Percentiles rank a stretch among this genome's conserved stretches.
Conservation (phyloP, 2,329 filamentous ascomycete species). For the Penicillium sp. region DNA sequence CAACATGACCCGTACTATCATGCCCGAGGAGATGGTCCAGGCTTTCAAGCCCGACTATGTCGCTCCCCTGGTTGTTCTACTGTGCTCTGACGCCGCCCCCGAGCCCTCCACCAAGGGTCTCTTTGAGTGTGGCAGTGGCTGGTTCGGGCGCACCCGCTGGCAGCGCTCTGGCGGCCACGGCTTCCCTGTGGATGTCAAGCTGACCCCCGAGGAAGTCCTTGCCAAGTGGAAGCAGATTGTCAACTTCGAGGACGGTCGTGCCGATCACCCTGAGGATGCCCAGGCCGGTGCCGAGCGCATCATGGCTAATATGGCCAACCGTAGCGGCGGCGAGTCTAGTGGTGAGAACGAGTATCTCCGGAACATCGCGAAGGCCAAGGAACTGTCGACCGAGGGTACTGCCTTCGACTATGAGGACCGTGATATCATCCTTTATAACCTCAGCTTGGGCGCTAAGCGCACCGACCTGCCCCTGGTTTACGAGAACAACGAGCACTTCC, state of each 20-base stretch:
- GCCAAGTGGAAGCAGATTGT: constrained; percentile 71
- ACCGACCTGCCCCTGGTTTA: constrained; percentile 83
- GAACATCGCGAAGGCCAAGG: constrained; percentile 71
- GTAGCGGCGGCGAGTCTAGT: constrained; percentile 43
- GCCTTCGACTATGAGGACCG: constrained; percentile 78
- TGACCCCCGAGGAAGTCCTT: constrained; percentile 79
- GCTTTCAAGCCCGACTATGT: constrained; percentile 99
- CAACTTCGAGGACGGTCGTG: constrained; percentile 80
- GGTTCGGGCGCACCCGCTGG: constrained; percentile 89
- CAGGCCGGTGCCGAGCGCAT: constrained; percentile 73
- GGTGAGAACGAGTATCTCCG: constrained; percentile 62
- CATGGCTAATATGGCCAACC: constrained; percentile 82
- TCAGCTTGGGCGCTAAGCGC: constrained; percentile 87
- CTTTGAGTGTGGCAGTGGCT: constrained; percentile 92
- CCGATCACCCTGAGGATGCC: constrained; percentile 77
- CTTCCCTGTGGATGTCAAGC: constrained; percentile 78
- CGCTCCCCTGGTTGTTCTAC: constrained; percentile 81
- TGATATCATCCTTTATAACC: constrained; percentile 91
- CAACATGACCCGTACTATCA: constrained; percentile 84
- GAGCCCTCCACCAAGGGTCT: constrained; percentile 76
- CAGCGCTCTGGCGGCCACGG: constrained; percentile 83
- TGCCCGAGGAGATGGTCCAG: constrained; percentile 96
- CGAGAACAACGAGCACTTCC: constrained; percentile 87
- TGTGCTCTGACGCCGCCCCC: constrained; percentile 82
- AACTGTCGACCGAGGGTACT: constrained; percentile 64